phyloP scores from a whole-genome alignment of 495 filamentous ascomycete genomes.

The Cenococcum geophilum region DNA sequence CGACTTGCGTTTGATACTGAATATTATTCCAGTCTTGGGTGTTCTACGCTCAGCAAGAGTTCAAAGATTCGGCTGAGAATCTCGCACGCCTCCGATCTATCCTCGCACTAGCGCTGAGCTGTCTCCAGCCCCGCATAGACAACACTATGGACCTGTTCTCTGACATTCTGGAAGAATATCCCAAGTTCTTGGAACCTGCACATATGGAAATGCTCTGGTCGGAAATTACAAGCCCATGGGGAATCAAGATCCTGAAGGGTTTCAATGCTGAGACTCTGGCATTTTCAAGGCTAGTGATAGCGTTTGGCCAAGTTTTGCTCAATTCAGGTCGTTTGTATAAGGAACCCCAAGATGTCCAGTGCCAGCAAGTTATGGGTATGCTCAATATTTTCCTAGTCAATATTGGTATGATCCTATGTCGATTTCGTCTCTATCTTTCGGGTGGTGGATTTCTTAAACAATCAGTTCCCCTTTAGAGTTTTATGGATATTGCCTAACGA shows the following conservation, averaged over 20 bases:
- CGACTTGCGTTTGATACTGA: slow-evolving; percentile 4
- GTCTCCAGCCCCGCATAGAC: slow-evolving; percentile 53
- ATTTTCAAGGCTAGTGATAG: slow-evolving; percentile 26
- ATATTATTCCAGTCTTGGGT: slow-evolving; percentile 53
- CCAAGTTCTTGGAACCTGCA: slow-evolving; percentile 51
- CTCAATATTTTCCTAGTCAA: not conserved
- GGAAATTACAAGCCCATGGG: slow-evolving; percentile 43
- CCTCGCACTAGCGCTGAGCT: slow-evolving; percentile 50
- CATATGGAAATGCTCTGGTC: slow-evolving; percentile 49
- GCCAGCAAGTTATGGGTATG: slow-evolving; percentile 25
- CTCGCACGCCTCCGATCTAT: slow-evolving; percentile 53
- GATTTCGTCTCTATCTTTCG: not conserved
- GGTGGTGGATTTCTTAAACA: no score
- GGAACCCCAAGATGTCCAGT: slow-evolving; percentile 17
- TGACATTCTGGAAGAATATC: slow-evolving; percentile 59
- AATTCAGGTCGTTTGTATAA: slow-evolving; percentile 14
- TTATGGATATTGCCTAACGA: not conserved
- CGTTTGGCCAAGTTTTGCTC: slow-evolving; percentile 22
- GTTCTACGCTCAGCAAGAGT: slow-evolving; percentile 56
- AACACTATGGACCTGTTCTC: slow-evolving; percentile 57
- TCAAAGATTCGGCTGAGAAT: slow-evolving; percentile 47
- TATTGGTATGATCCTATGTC: not conserved
- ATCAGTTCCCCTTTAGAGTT: not conserved
- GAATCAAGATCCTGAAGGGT: slow-evolving; percentile 22
- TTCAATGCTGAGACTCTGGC: slow-evolving; percentile 22